These are phyloP conservation scores for Linaria vulgaris DNA, from an alignment of 257 asterid genomes.

Conservation along the genomic window DNA sequence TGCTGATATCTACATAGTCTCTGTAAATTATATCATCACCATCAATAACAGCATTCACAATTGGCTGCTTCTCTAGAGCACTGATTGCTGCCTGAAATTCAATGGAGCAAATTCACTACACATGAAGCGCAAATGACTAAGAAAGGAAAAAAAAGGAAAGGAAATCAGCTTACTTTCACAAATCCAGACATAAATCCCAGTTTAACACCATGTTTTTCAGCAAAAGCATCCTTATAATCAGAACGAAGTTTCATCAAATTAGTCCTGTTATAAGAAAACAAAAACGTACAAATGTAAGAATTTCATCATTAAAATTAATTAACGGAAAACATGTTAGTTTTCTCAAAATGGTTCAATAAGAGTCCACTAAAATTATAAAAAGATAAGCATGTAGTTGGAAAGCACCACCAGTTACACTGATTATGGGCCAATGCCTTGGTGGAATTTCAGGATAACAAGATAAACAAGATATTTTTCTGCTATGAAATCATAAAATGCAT, in stretches of 20 bases:
- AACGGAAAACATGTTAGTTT: background rate
- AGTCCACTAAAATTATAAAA: background rate
- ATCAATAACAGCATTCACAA: slow-evolving; percentile 93
- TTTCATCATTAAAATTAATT: background rate
- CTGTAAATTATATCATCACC: slow-evolving; percentile 96
- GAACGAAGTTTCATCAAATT: slow-evolving; percentile 94
- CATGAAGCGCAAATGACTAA: slow-evolving; percentile 5
- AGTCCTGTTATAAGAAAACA: slow-evolving; percentile 56
- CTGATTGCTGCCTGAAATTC: slow-evolving; percentile 89
- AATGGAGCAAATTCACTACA: slow-evolving; percentile 15
- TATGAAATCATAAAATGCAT: background rate
- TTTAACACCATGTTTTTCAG: slow-evolving; percentile 94
- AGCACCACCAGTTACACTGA: background rate
- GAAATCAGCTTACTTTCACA: slow-evolving; percentile 54
- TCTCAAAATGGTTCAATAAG: background rate
- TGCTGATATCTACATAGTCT: slow-evolving; percentile 91
- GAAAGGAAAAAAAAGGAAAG: background rate
- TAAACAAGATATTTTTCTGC: background rate
- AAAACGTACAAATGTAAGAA: slow-evolving; percentile 14
- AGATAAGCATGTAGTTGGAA: background rate
- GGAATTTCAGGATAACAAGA: background rate
- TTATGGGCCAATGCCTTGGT: background rate
- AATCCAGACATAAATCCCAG: slow-evolving; percentile 92
- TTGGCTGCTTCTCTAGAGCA: slow-evolving; percentile 90
- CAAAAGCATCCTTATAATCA: slow-evolving; percentile 86